Percentiles rank a stretch among this genome's conserved stretches.
These are phyloP conservation scores for Linderina pennispora DNA, from an alignment of 192 early-diverging fungal species.

Conservation along the genomic window DNA sequence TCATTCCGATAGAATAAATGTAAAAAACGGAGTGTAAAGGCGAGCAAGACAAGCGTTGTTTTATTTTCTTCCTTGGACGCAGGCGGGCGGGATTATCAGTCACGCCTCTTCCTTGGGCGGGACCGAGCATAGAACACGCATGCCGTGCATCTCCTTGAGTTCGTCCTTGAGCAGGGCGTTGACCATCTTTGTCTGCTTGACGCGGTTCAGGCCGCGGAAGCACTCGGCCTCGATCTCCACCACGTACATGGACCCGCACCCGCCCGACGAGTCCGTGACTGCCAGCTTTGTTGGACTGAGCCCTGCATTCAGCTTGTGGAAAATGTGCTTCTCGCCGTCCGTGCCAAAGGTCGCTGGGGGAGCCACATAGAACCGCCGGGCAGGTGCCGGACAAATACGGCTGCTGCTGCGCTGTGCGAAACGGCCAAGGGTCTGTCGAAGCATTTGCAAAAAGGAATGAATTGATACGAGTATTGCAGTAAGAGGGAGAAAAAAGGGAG, in stretches of 20 bases:
- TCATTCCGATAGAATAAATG: too few species aligned
- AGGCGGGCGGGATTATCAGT: too few species aligned
- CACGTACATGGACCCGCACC: slow-evolving; percentile 98
- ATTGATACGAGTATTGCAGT: too few species aligned
- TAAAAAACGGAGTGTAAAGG: too few species aligned
- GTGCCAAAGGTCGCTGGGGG: slow-evolving; percentile 3
- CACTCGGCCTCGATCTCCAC: slow-evolving; percentile 74
- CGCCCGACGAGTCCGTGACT: slow-evolving; percentile 84
- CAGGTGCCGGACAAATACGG: too few species aligned
- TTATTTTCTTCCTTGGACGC: too few species aligned
- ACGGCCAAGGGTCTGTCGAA: too few species aligned
- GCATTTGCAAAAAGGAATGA: too few species aligned
- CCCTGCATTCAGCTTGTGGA: slow-evolving; percentile 64
- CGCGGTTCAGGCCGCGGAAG: slow-evolving; percentile 70
- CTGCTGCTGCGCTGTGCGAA: too few species aligned
- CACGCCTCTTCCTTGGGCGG: slow-evolving; percentile 14
- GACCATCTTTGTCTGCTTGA: slow-evolving; percentile 90
- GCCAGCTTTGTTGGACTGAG: slow-evolving; percentile 63
- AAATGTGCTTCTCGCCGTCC: slow-evolving; percentile 67
- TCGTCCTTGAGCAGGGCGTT: slow-evolving; percentile 83
- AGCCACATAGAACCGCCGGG: too few species aligned
- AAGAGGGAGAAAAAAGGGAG: too few species aligned
- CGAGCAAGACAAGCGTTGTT: too few species aligned
- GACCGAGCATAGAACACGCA: slow-evolving; percentile 46
- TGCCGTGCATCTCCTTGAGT: slow-evolving; percentile 90